Base-by-base conservation (phyloP, 306 rosid species). In the Purshia tridentata region DNA sequence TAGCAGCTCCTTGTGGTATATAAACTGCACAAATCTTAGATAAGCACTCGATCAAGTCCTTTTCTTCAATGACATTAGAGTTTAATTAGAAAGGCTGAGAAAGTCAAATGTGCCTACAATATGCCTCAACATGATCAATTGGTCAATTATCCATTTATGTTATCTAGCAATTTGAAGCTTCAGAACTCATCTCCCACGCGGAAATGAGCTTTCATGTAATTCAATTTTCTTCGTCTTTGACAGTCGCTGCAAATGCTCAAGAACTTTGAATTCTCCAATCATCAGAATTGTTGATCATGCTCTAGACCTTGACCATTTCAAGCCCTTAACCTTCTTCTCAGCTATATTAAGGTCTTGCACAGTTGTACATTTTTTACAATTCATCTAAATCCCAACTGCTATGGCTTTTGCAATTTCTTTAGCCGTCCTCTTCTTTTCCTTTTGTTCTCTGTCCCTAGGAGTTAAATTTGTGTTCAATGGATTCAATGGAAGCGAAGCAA, bases 401-500 rank as follows among this genome's bases (percentile, higher is more conserved):
- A 88, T 87, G 90, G 83, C 81, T 67, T 8, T 64, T 16, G 51
- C 65, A 72, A 46, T 76, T 49, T 72, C 63, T 50, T 55, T 80
- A 39, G 49, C 54, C 35, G 71, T 86, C 67, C 72, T 86, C 53
- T 72, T 82, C 58, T 67, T 81, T 47, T 19, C 57, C 35, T 29
- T 65, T 47, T 42, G 71, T 8, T 44, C 80, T 67, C 82, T 29
- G 59, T 50, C 77, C 55, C 62, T 59, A 64, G 6, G 6, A 60
- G 22, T 70, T n/a, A 41, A 54, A 0, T 78, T 90, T 64, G 0
- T 49, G 57, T 86, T 77, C 74, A 67, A 80, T 56, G 92, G 93
- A 48, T 91, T 91, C 80, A 80, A 72, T 13, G 67, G 51, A 14
- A 65, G 44, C 8, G 71, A 74, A 11, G 20, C 14, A 40, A 4